These are phyloP conservation scores for Tetrapisispora pingtungensis DNA, from an alignment of 805 yeast genomes.

Conservation along the genomic window DNA sequence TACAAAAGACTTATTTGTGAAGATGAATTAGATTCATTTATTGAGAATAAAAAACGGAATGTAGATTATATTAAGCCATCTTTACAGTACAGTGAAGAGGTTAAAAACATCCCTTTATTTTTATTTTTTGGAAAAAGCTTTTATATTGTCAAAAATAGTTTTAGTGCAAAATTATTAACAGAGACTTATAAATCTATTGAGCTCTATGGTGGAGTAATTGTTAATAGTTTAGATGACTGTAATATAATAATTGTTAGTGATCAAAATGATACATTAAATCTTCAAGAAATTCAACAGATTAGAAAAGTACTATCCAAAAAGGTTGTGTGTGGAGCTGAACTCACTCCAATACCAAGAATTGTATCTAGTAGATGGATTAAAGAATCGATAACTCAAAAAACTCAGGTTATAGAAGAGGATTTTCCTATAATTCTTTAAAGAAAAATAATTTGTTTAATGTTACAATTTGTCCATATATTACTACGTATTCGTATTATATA, in stretches of 20 bases:
- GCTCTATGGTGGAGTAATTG: constrained; percentile 37
- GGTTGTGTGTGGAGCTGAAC: not conserved
- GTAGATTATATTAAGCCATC: not conserved
- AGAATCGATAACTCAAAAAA: constrained; percentile 25
- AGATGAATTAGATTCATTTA: constrained; percentile 7
- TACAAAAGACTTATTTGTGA: constrained; percentile 21
- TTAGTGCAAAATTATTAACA: constrained; percentile 6
- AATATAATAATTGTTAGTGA: constrained; percentile 32
- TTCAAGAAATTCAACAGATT: constrained; percentile 1
- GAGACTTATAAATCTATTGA: constrained; percentile 24
- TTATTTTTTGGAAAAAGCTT: constrained; percentile 32
- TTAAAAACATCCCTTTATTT: constrained; percentile 17
- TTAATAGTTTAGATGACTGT: constrained; percentile 23
- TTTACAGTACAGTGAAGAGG: not conserved
- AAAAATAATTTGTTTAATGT: not conserved
- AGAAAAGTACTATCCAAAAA: not conserved
- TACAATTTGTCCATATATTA: constrained; percentile 1
- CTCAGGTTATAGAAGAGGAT: constrained; percentile 28
- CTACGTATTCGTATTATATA: not conserved
- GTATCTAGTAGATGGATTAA: constrained; percentile 32
- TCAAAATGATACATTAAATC: constrained; percentile 8
- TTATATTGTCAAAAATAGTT: constrained; percentile 19
- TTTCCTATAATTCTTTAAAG: constrained; percentile 6
- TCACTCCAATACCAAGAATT: constrained; percentile 24
- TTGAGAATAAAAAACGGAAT: not conserved